These are phyloP conservation scores for Penicillium sp. DNA, from an alignment of 2,329 filamentous ascomycete genomes.

Conservation along the genomic window DNA sequence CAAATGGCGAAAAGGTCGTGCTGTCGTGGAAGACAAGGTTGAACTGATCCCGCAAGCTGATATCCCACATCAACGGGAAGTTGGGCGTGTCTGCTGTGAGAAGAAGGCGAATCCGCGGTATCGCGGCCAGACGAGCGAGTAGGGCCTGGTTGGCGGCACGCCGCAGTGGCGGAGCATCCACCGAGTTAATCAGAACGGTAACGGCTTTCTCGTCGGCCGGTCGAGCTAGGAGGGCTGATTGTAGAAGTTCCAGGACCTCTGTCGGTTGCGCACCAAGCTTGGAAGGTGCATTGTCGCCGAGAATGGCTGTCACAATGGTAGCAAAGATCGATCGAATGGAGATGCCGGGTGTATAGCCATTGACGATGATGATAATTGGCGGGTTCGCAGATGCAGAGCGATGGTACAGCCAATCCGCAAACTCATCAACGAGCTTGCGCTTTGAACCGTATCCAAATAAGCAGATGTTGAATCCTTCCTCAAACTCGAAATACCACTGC, in stretches of 20 bases:
- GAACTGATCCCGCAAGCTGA: slow-evolving; percentile 72
- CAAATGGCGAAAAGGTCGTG: slow-evolving; percentile 77
- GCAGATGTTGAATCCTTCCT: slow-evolving; percentile 81
- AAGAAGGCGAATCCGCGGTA: slow-evolving; percentile 65
- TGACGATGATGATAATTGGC: slow-evolving; percentile 72
- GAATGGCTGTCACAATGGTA: slow-evolving; percentile 62
- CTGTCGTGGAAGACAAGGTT: slow-evolving; percentile 90
- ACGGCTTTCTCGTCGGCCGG: slow-evolving; percentile 43
- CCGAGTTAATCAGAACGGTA: slow-evolving; percentile 74
- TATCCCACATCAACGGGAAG: slow-evolving; percentile 85
- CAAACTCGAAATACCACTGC: slow-evolving; percentile 89
- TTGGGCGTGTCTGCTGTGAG: slow-evolving; percentile 83
- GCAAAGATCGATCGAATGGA: slow-evolving; percentile 44
- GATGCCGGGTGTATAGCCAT: slow-evolving; percentile 62
- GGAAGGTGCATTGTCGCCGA: slow-evolving; percentile 37
- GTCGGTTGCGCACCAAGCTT: slow-evolving; percentile 61
- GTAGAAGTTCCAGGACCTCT: slow-evolving; percentile 63
- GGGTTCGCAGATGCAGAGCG: slow-evolving; percentile 23
- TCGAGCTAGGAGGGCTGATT: slow-evolving; percentile 54
- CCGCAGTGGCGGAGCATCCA: slow-evolving; percentile 74
- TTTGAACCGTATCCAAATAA: slow-evolving; percentile 93
- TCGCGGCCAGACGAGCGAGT: slow-evolving; percentile 69
- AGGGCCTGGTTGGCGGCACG: slow-evolving; percentile 64
- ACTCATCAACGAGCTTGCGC: slow-evolving; percentile 64
- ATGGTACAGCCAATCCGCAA: slow-evolving; percentile 65